phyloP scores from a whole-genome alignment of 495 filamentous ascomycete genomes.

The Penicillium flavigenum region DNA sequence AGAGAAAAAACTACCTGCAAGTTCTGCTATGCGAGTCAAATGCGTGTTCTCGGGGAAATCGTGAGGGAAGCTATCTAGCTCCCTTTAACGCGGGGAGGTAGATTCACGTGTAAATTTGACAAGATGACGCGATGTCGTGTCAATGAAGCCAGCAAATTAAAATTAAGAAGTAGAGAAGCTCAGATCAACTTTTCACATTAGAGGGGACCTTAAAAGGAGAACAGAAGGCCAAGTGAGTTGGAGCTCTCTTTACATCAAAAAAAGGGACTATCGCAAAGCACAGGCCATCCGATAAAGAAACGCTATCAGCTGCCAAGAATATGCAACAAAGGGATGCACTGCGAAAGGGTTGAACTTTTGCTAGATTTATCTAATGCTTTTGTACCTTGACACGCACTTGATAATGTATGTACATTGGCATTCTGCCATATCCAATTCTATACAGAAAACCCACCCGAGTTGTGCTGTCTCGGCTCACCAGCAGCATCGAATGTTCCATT shows the following conservation, averaged over 20 bases:
- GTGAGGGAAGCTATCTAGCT: background rate
- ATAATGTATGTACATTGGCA: background rate
- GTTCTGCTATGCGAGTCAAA: background rate
- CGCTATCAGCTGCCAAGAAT: background rate
- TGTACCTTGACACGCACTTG: background rate
- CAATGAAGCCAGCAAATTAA: no score
- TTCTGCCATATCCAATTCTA: conserved; percentile 32
- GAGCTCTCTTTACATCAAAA: background rate
- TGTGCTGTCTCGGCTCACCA: conserved; percentile 73
- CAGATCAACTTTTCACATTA: background rate
- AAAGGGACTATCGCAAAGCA: background rate
- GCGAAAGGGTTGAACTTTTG: background rate
- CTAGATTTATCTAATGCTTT: background rate
- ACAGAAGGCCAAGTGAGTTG: background rate
- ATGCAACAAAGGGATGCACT: background rate
- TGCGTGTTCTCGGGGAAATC: background rate
- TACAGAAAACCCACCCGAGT: conserved; percentile 68
- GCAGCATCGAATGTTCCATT: conserved; percentile 79
- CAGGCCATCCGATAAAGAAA: background rate
- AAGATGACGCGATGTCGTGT: background rate
- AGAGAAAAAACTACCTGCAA: background rate
- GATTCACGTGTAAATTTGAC: background rate
- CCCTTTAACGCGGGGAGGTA: background rate
- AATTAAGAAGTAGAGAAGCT: background rate
- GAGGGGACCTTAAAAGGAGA: background rate